Evolutionary conservation across 1,284 basidiomycete genomes (phyloP), one percentile per base, ranked within the genome.

Genomic region (Coniferiporia weirii): DNA sequence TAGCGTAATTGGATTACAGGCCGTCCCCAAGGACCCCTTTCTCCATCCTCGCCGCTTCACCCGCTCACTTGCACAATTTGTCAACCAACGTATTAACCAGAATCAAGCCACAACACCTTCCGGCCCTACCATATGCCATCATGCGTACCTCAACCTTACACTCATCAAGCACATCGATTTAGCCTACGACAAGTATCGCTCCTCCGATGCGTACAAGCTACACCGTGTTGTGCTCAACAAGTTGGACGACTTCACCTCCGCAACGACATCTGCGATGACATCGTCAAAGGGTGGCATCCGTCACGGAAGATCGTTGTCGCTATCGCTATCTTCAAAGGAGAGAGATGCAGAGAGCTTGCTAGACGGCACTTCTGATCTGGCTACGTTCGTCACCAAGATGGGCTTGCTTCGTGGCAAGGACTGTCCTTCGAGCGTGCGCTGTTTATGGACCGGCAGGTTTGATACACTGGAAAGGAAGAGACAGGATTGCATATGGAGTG

Each of bases 1-100:
- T 12, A 78, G 80, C 22, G 78, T 77, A 1, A 70, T 87, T 2
- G 78, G 79, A 5, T 75, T 72, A 64, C 67, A 84, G 72, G 65
- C 76, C 51, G 73, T 86, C 27, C 85, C 89, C 3, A 86, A 85
- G 68, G 89, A 92, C 67, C 89, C 90, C 0, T 91, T 92, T 67
- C 70, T 88, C 43, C 79, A 89, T 59, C 85, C 87, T 1, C 69
- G 78, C 47, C 72, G 73, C 7, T 87, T 90, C 54, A 66, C 75
- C 13, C 66, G 68, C 19, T 74, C 75, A 9, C 70, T 85, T 4
- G 71, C 74, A 6, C 64, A 64, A n/a, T 75, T 69, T 61, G 59
- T 17, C 64, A 72, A 48, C 52, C 52, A 52, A 60, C 59, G 48
- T 12, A 55, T 61, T 19, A n/a, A 52, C 36, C 53, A 62, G 57